Evolutionary conservation across 75 land plant species (phyloP).

Genomic region (Cupressus sempervirens): DNA sequence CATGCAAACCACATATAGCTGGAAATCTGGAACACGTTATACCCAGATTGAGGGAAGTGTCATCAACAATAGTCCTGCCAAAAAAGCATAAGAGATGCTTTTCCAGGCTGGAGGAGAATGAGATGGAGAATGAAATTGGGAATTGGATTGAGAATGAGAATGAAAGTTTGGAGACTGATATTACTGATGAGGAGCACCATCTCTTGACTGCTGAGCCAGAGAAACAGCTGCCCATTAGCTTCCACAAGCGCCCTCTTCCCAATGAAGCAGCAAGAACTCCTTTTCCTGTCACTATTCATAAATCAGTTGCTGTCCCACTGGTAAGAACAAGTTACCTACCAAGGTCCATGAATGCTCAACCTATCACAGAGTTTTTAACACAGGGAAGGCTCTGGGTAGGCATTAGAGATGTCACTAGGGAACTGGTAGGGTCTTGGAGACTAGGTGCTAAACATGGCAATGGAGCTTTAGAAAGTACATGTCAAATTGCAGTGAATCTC

Average conservation of each 20-base stretch:
- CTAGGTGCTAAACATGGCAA: no score
- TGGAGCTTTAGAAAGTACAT: no score
- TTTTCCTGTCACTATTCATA: background rate
- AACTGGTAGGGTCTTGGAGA: background rate
- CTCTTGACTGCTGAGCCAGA: background rate
- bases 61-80: no score
- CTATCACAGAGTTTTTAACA: constrained; percentile 41
- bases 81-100: constrained; percentile 52
- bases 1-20: no score
- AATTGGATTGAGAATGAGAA: constrained; percentile 11
- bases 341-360: constrained; percentile 52
- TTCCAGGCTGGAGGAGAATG: constrained; percentile 16
- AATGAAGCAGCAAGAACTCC: constrained; percentile 5
- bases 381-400: constrained; percentile 60
- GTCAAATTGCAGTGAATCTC: no score
- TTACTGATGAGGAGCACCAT: constrained; percentile 14
- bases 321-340: background rate
- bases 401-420: constrained; percentile 61
- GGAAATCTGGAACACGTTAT: no score
- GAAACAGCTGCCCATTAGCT: background rate
- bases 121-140: constrained; percentile 17
- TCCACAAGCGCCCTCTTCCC: background rate
- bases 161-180: background rate
- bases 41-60: no score
- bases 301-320: background rate